Evolutionary conservation across 306 rosid species (phyloP).

Genomic region (Gleditsia sinensis): DNA sequence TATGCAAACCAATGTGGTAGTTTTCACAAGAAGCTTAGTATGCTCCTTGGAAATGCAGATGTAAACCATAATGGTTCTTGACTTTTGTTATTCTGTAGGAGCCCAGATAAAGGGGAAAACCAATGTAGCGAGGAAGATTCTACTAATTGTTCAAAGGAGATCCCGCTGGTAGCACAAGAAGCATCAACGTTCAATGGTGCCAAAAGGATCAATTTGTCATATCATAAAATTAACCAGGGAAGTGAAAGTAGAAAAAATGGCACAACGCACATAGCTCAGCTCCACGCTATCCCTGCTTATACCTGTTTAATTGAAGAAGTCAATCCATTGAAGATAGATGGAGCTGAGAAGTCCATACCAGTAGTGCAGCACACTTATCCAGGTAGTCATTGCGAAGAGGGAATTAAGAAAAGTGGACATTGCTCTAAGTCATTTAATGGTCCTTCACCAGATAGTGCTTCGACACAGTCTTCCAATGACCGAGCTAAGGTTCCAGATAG

Average conservation of each 20-base stretch:
- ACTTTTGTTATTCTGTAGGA: slow-evolving; percentile 45
- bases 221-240: slow-evolving; percentile 66
- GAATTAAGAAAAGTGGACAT: slow-evolving; percentile 27
- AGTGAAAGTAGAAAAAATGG: slow-evolving; percentile 51
- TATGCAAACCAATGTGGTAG: slow-evolving; percentile 1
- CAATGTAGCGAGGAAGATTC: slow-evolving; percentile 38
- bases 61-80: slow-evolving; percentile 11
- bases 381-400: slow-evolving; percentile 32
- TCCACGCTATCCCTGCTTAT: slow-evolving; percentile 70
- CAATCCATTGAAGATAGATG: slow-evolving; percentile 41
- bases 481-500: slow-evolving; percentile 44
- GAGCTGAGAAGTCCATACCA: slow-evolving; percentile 40
- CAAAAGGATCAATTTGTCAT: slow-evolving; percentile 68
- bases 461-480: slow-evolving; percentile 43
- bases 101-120: slow-evolving; percentile 45
- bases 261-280: slow-evolving; percentile 59
- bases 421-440: slow-evolving; percentile 31
- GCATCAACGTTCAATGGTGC: slow-evolving; percentile 44
- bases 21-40: neutral
- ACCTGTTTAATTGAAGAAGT: slow-evolving; percentile 67
- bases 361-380: slow-evolving; percentile 34
- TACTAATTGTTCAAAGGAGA: slow-evolving; percentile 38
- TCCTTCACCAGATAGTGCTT: slow-evolving; percentile 41
- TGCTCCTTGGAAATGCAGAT: slow-evolving; percentile 14
- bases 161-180: slow-evolving; percentile 35